phyloP scores from a whole-genome alignment of 352 stramenopile species.

The Phytophthora pistaciae region DNA sequence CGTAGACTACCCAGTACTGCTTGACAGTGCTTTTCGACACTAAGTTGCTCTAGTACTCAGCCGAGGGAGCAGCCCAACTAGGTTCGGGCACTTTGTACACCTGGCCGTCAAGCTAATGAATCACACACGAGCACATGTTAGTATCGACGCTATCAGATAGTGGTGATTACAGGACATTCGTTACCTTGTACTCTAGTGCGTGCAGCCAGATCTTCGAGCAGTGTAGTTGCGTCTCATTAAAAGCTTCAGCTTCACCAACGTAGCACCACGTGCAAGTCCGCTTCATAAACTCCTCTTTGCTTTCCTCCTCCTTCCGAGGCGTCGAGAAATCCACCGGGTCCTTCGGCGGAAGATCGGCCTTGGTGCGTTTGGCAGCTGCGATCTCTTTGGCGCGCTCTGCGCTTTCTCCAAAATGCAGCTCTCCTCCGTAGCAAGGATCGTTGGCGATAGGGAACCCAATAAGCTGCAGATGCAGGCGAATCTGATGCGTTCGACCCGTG shows the following conservation, averaged over 20 bases:
- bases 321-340: constrained; percentile 65
- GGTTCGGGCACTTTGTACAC: constrained; percentile 70
- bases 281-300: constrained; percentile 76
- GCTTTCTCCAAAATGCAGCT: constrained; percentile 92
- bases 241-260: constrained; percentile 67
- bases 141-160: not conserved
- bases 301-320: constrained; percentile 64
- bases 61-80: constrained; percentile 59
- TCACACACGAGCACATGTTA: constrained; percentile 20
- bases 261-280: constrained; percentile 85
- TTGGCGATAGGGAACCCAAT: constrained; percentile 96
- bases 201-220: constrained; percentile 90
- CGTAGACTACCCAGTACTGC: constrained; percentile 75
- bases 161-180: not conserved
- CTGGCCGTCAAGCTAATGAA: constrained; percentile 69
- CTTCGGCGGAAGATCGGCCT: constrained; percentile 43
- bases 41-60: constrained; percentile 47
- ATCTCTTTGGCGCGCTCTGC: constrained; percentile 55
- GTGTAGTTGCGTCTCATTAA: constrained; percentile 88
- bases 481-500: constrained; percentile 98
- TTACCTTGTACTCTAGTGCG: constrained; percentile 89
- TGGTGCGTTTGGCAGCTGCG: constrained; percentile 45
- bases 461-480: constrained; percentile 96
- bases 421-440: constrained; percentile 97
- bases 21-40: constrained; percentile 70